Conservation (phyloP, 805 yeast genomes). For the Yamadazyma tumulicola region DNA sequence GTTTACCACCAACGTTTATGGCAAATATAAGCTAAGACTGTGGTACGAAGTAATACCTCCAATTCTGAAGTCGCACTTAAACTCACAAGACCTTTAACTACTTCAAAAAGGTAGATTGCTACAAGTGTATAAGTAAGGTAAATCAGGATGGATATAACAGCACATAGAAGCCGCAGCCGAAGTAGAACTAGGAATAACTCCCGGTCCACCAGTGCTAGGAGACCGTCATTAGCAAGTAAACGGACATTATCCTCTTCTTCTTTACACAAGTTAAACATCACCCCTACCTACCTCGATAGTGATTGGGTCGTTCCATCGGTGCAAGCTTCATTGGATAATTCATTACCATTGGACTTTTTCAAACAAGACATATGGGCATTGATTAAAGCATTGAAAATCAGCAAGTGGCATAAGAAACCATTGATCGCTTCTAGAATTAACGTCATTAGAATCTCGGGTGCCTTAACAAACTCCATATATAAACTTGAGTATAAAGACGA, state of each 20-base stretch:
- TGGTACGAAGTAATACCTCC: too few relatives aligned
- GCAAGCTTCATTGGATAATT: constrained; percentile 63
- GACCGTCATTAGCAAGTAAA: constrained; percentile 31
- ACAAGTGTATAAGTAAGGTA: too few relatives aligned
- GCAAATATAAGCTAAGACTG: too few relatives aligned
- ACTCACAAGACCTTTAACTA: constrained; percentile 8
- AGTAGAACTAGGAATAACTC: constrained; percentile 32
- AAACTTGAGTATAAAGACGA: constrained; percentile 56
- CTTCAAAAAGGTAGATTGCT: too few relatives aligned
- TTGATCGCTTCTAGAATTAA: constrained; percentile 41
- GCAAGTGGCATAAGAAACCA: constrained; percentile 72
- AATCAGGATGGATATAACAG: constrained; percentile 16
- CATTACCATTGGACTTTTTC: constrained; percentile 80
- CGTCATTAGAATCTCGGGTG: constrained; percentile 78
- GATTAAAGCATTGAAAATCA: constrained; percentile 58
- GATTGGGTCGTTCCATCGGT: constrained; percentile 46
- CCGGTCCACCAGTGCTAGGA: constrained; percentile 29
- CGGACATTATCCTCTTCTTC: constrained; percentile 36
- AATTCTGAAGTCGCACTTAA: too few relatives aligned
- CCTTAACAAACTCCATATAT: constrained; percentile 87
- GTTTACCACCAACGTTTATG: too few relatives aligned
- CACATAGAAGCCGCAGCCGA: constrained; percentile 26
- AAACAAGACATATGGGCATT: constrained; percentile 73
- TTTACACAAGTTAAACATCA: constrained; percentile 23
- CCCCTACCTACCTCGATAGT: constrained; percentile 25